Conservation (phyloP, 2,329 filamentous ascomycete genomes). For the Colletotrichum shisoi region DNA sequence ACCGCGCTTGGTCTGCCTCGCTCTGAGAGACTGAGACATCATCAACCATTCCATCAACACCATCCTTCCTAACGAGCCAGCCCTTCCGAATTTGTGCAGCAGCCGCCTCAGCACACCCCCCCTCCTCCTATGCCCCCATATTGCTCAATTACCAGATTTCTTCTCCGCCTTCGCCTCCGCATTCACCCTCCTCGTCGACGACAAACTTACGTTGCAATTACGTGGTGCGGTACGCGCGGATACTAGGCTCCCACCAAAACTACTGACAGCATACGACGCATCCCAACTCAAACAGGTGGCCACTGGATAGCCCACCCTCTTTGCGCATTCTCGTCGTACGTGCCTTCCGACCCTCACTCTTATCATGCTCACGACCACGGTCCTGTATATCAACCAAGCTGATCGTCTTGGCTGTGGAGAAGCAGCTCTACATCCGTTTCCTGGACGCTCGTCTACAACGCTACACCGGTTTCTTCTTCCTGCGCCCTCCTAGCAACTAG, state of each 20-base stretch:
- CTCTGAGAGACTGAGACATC: conserved; percentile 36
- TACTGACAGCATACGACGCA: conserved; percentile 14
- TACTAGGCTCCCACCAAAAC: conserved; percentile 23
- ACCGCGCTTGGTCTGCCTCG: conserved; percentile 19
- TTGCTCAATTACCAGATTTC: neutral
- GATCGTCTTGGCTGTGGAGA: conserved; percentile 18
- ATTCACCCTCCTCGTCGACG: conserved; percentile 6
- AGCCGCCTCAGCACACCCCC: conserved; percentile 21
- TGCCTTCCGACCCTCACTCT: conserved; percentile 9
- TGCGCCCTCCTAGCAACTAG: conserved; percentile 16
- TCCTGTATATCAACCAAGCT: conserved; percentile 31
- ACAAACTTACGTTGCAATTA: conserved; percentile 24
- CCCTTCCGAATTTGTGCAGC: conserved; percentile 24
- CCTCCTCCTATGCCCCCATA: neutral
- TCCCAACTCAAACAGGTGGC: conserved; percentile 32
- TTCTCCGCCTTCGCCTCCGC: neutral
- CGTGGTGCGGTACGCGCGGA: conserved; percentile 39
- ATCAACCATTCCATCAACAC: conserved; percentile 21
- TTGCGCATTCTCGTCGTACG: conserved; percentile 11
- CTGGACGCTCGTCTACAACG: conserved; percentile 26
- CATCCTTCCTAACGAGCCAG: conserved; percentile 5
- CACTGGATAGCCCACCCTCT: conserved; percentile 16
- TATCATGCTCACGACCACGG: neutral
- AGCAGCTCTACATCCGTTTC: conserved; percentile 11
- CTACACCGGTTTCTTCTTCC: conserved; percentile 22